Percentiles rank a stretch among this genome's conserved stretches.
Evolutionary conservation across 371 early-diverging fungal species (phyloP).

Genomic region (Mortierella sp.): DNA sequence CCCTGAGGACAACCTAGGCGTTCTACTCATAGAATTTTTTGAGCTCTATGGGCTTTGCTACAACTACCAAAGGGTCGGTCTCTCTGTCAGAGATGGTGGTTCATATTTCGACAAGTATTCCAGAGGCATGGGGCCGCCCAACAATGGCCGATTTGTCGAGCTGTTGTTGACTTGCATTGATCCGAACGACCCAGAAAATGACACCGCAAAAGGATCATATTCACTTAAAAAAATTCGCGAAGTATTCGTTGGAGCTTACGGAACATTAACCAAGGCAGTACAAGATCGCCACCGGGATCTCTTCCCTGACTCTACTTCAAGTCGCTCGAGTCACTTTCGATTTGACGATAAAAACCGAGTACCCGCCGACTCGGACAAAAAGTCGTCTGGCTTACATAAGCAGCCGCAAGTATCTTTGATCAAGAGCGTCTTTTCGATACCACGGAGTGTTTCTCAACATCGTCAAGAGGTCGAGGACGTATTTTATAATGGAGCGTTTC

Average conservation of each 20-base stretch:
- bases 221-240: slow-evolving; percentile 28
- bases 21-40: slow-evolving; percentile 94
- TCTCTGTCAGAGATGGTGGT: slow-evolving; percentile 71
- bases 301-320: neutral
- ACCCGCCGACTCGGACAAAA: slow-evolving; percentile 13
- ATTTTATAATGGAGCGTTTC: slow-evolving; percentile 21
- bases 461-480: slow-evolving; percentile 28
- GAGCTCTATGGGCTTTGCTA: slow-evolving; percentile 93
- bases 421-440: slow-evolving; percentile 25
- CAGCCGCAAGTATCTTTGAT: slow-evolving; percentile 34
- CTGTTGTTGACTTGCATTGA: slow-evolving; percentile 64
- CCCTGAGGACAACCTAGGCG: slow-evolving; percentile 85
- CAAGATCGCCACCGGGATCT: slow-evolving; percentile 25
- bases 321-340: neutral
- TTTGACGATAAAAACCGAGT: slow-evolving; percentile 22
- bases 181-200: slow-evolving; percentile 72
- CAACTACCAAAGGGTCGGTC: slow-evolving; percentile 76
- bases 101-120: slow-evolving; percentile 61
- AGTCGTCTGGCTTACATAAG: slow-evolving; percentile 40
- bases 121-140: slow-evolving; percentile 69
- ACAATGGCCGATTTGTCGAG: slow-evolving; percentile 33
- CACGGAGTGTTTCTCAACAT: slow-evolving; percentile 7
- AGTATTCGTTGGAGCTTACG: slow-evolving; percentile 39
- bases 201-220: slow-evolving; percentile 66
- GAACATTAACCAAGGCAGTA: slow-evolving; percentile 17